Evolutionary conservation across 495 filamentous ascomycete species (phyloP), one percentile per base, ranked within the genome.

Genomic region (Talaromyces adpressus): DNA sequence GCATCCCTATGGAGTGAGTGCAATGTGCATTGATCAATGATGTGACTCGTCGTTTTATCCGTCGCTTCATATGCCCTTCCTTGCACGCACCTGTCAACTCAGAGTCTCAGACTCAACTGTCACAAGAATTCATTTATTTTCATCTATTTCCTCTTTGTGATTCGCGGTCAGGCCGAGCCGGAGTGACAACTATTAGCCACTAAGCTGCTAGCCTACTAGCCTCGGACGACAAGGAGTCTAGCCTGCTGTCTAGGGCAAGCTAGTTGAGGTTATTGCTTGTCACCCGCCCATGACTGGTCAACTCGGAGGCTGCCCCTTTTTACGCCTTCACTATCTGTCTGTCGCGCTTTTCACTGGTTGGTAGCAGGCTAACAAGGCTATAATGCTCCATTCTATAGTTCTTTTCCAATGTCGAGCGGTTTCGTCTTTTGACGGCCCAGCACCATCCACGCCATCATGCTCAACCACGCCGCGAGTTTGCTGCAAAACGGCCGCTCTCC

Each of bases 341-440:
- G 22, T 56, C 22, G n/a, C 22, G 4, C 27, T n/a, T 45, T 41
- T 39, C 25, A 59, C 29, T 59, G 57, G 29, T 59, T 20, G 14
- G 6, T 9, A 7, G 3, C 25, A 45, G 6, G 30, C 32, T 39
- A 45, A 59, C 32, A n/a, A 23, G 14, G 57, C 23, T 52, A 58
- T 54, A 39, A 29, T 57, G 18, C 27, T 54, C 36, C 65, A 8
- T 20, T 34, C 34, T 53, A 57, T 57, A 77, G 75, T 73, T 76
- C 68, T 77, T 78, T 70, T 77, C 73, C 68, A 79, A 77, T 70
- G 67, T 74, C 62, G 74, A 73, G 68, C 71, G 69, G 27, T 67
- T 73, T 65, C 73, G 73, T 52, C 29, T 64, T 18, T 22, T 59
- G 41, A 56, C 56, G 56, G 11, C 56, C 29, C 27, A 58, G 56